Percentiles rank a stretch among this genome's conserved stretches.
phyloP scores from a whole-genome alignment of 208 protist genomes.

The Leptomonas pyrrhocoris region DNA sequence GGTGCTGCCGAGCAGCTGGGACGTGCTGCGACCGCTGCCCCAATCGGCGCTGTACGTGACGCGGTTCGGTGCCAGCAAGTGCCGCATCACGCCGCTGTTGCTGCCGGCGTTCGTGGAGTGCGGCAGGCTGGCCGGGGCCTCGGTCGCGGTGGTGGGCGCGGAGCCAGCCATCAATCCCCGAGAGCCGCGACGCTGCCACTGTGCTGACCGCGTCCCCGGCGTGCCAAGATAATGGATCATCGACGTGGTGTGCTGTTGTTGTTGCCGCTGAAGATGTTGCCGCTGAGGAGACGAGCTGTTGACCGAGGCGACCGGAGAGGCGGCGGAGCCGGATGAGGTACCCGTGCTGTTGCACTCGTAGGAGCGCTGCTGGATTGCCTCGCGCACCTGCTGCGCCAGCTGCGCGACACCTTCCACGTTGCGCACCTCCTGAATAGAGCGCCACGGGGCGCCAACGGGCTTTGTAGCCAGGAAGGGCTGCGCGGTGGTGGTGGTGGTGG shows the following conservation, averaged over 20 bases:
- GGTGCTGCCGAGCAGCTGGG: constrained; percentile 19
- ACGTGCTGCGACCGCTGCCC: constrained; percentile 3
- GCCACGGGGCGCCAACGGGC: constrained; percentile 13
- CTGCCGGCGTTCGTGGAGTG: neutral
- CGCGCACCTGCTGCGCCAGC: constrained; percentile 18
- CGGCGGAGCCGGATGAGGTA: no score
- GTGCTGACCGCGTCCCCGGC: neutral
- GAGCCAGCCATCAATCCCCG: neutral
- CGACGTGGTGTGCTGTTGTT: neutral
- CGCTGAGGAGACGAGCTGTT: neutral
- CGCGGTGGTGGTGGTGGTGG: no score
- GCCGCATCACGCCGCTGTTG: neutral
- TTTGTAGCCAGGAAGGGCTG: constrained; percentile 1
- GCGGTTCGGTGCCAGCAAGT: constrained; percentile 4
- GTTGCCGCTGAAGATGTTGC: neutral
- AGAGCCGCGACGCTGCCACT: neutral
- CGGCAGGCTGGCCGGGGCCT: neutral
- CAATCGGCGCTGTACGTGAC: constrained; percentile 1
- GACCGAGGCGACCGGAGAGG: neutral
- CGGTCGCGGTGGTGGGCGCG: neutral
- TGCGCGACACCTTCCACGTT: constrained; percentile 18
- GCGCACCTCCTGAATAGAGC: constrained; percentile 21
- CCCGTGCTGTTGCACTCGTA: neutral
- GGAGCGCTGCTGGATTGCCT: constrained; percentile 6
- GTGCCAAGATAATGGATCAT: no score